phyloP scores from a whole-genome alignment of 176 grass and related monocot genomes.

The Carex kokanica region DNA sequence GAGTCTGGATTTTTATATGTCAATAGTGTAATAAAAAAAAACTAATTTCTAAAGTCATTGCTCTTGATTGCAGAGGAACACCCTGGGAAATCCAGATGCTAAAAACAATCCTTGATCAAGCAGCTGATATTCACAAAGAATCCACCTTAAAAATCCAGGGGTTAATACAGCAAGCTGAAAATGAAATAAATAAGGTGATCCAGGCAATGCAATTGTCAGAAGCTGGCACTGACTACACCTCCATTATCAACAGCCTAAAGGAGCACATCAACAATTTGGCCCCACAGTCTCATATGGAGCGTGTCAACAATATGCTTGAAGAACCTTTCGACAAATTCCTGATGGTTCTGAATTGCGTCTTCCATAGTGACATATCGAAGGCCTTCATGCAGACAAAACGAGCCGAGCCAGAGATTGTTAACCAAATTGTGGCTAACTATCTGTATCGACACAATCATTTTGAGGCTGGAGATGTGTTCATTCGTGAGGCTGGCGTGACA shows the following conservation, averaged over 20 bases:
- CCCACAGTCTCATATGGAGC: not conserved
- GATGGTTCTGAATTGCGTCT: not conserved
- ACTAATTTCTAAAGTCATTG: not conserved
- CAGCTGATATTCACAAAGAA: not conserved
- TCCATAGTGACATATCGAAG: slow-evolving; percentile 15
- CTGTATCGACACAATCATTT: slow-evolving; percentile 2
- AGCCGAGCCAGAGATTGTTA: not conserved
- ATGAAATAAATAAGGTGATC: not conserved
- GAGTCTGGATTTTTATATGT: not conserved
- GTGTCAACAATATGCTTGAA: not conserved
- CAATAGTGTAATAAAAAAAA: not conserved
- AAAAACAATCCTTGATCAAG: not conserved
- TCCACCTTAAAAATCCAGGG: not conserved
- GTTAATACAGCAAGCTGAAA: not conserved
- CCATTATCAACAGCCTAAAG: not conserved
- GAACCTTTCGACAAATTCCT: not conserved
- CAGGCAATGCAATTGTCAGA: not conserved
- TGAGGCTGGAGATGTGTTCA: slow-evolving; percentile 4
- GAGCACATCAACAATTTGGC: not conserved
- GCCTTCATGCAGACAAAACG: not conserved
- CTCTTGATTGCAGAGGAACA: not conserved
- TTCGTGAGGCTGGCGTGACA: not conserved
- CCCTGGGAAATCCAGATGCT: not conserved
- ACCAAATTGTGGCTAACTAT: slow-evolving; percentile 20
- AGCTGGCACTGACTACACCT: not conserved